A percentile compares a stretch with the other conserved stretches of the same genome.
phyloP scores from a whole-genome alignment of 495 filamentous ascomycete genomes.

The Chlorociboria aeruginascens region DNA sequence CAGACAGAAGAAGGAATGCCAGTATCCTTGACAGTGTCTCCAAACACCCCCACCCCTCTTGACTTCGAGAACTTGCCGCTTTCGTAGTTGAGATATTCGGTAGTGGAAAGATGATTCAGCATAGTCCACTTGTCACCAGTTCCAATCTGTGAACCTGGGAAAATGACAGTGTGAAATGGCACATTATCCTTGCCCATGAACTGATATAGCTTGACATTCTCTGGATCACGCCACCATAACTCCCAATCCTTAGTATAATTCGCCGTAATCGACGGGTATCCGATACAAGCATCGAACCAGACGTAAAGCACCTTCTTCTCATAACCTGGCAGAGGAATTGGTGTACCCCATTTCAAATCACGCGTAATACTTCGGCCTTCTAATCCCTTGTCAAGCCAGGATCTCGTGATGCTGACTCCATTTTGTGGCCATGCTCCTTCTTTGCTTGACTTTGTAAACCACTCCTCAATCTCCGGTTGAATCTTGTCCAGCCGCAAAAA shows the following conservation, averaged over 20 bases:
- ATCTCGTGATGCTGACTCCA: slow-evolving; percentile 29
- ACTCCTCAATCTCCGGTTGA: slow-evolving; percentile 59
- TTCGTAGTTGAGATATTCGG: slow-evolving; percentile 95
- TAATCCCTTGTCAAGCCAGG: slow-evolving; percentile 50
- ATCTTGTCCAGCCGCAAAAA: slow-evolving; percentile 73
- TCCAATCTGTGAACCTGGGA: slow-evolving; percentile 77
- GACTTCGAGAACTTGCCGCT: slow-evolving; percentile 94
- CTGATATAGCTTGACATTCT: slow-evolving; percentile 84
- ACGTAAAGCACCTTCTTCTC: slow-evolving; percentile 76
- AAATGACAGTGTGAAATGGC: slow-evolving; percentile 85
- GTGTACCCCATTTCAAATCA: slow-evolving; percentile 75
- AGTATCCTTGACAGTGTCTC: slow-evolving; percentile 76
- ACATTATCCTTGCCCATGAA: slow-evolving; percentile 99
- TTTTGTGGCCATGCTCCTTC: slow-evolving; percentile 56
- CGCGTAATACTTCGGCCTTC: slow-evolving; percentile 82
- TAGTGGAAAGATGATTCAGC: slow-evolving; percentile 78
- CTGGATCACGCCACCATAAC: slow-evolving; percentile 87
- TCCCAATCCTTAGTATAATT: slow-evolving; percentile 90
- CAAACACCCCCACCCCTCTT: slow-evolving; percentile 80
- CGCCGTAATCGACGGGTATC: slow-evolving; percentile 90
- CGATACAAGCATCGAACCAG: slow-evolving; percentile 98
- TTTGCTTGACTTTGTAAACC: slow-evolving; percentile 42
- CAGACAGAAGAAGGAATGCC: slow-evolving; percentile 81
- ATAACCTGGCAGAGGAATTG: slow-evolving; percentile 50
- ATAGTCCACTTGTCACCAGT: slow-evolving; percentile 81